These are phyloP conservation scores for Datura wrightii DNA, from an alignment of 257 asterid species.

Conservation along the genomic window DNA sequence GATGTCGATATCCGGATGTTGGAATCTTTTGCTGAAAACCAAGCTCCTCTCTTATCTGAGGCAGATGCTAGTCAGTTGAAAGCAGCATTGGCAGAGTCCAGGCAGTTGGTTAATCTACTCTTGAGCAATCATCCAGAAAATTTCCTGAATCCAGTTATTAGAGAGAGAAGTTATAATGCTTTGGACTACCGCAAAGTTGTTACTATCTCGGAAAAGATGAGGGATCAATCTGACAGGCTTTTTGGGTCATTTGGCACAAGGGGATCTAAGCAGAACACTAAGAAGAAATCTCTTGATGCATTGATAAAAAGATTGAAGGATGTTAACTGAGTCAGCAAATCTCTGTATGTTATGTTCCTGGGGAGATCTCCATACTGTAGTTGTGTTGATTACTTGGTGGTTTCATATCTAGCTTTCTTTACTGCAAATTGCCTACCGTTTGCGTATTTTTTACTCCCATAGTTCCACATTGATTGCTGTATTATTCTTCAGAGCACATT, in stretches of 20 bases:
- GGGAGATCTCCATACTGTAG: constrained; percentile 33
- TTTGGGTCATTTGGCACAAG: constrained; percentile 91
- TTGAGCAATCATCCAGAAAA: constrained; percentile 92
- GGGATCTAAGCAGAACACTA: constrained; percentile 85
- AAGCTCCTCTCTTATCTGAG: constrained; percentile 70
- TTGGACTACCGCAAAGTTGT: constrained; percentile 84
- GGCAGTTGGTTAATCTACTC: constrained; percentile 90
- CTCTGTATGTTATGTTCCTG: constrained; percentile 43
- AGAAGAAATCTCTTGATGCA: constrained; percentile 92
- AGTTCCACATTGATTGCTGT: constrained; percentile 32
- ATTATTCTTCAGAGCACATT: constrained; percentile 25
- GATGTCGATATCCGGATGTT: constrained; percentile 75
- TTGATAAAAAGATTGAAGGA: constrained; percentile 92
- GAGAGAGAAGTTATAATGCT: constrained; percentile 87
- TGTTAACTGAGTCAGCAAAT: constrained; percentile 55
- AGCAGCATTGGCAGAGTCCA: constrained; percentile 77
- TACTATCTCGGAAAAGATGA: constrained; percentile 82
- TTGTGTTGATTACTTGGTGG: constrained; percentile 47
- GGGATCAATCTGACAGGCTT: constrained; percentile 85
- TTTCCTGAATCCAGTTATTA: constrained; percentile 85
- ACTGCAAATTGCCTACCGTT: constrained; percentile 19
- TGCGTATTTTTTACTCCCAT: not conserved
- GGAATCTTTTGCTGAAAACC: constrained; percentile 96
- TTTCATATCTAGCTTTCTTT: not conserved
- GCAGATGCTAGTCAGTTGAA: constrained; percentile 69